Conservation (phyloP, 2,329 filamentous ascomycete species). For the Conoideocrella luteorostrata region DNA sequence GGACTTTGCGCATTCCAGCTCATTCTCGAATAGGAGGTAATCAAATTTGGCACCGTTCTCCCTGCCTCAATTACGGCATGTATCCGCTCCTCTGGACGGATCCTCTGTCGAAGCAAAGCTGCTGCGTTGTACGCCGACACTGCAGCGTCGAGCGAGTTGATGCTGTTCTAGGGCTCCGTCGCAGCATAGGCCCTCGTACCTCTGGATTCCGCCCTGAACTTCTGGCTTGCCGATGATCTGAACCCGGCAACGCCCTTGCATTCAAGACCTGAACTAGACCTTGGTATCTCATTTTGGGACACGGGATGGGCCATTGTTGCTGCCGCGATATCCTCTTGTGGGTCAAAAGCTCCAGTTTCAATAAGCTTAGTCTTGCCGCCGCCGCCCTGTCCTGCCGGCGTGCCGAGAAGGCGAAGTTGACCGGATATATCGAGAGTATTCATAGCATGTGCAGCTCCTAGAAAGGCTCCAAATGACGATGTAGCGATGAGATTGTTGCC, state of each 20-base stretch:
- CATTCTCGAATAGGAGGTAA: constrained; percentile 32
- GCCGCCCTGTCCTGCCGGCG: constrained; percentile 37
- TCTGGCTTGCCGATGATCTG: constrained; percentile 20
- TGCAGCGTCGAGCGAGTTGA: constrained; percentile 44
- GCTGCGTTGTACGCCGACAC: constrained; percentile 34
- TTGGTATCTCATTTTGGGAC: no score
- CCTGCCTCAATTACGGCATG: constrained; percentile 40
- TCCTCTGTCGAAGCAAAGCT: constrained; percentile 42
- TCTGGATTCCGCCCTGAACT: constrained; percentile 23
- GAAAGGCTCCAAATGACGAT: constrained; percentile 32
- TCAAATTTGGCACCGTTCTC: constrained; percentile 34
- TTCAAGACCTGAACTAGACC: no score
- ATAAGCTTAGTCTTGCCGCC: constrained; percentile 31
- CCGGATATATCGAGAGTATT: constrained; percentile 23
- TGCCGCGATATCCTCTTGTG: constrained; percentile 5
- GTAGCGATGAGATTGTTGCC: constrained; percentile 41
- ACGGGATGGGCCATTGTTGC: no score
- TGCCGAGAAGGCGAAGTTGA: constrained; percentile 33
- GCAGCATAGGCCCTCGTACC: constrained; percentile 41
- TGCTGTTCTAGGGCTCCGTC: constrained; percentile 41
- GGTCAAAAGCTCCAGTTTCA: constrained; percentile 21
- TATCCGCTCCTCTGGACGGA: constrained; percentile 40
- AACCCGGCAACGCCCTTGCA: constrained; percentile 20
- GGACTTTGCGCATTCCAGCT: constrained; percentile 15
- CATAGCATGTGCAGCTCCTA: constrained; percentile 29